Percentiles rank a stretch among this genome's conserved stretches.
These are phyloP conservation scores for Ilex paraguariensis DNA, from an alignment of 305 asterid genomes.

Conservation along the genomic window DNA sequence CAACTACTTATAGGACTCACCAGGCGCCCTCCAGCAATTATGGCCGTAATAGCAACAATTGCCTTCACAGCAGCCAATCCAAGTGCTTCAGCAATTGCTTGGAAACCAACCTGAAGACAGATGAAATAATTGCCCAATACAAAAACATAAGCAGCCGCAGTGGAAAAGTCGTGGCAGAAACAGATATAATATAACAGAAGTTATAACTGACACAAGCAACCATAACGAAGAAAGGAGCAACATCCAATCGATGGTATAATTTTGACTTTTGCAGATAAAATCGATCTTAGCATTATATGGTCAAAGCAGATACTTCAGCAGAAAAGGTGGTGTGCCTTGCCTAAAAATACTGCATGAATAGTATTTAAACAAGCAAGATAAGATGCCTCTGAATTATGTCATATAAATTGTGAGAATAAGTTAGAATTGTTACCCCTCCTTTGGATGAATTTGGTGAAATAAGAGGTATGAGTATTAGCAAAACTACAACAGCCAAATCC, in stretches of 20 bases:
- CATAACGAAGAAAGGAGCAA: background rate
- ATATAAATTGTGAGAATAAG: slow-evolving; percentile 6
- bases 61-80: slow-evolving; percentile 99
- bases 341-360: too few species aligned
- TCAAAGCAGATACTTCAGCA: too few species aligned
- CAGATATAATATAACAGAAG: background rate
- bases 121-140: slow-evolving; percentile 6
- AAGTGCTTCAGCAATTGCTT: slow-evolving; percentile 99
- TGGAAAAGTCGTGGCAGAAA: background rate
- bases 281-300: too few species aligned
- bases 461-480: slow-evolving; percentile 96
- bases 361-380: too few species aligned
- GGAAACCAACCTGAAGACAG: slow-evolving; percentile 75
- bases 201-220: slow-evolving; percentile 6
- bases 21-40: slow-evolving; percentile 97
- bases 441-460: slow-evolving; percentile 95
- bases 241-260: background rate
- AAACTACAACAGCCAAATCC: slow-evolving; percentile 99
- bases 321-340: too few species aligned
- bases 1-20: slow-evolving; percentile 25
- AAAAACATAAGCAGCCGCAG: slow-evolving; percentile 14
- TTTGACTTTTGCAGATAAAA: too few species aligned
- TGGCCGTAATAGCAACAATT: slow-evolving; percentile 91
- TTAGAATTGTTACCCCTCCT: slow-evolving; percentile 82
- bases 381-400: too few species aligned